Conservation (phyloP, 2,329 filamentous ascomycete genomes). For the Paecilomyces fulvus region DNA sequence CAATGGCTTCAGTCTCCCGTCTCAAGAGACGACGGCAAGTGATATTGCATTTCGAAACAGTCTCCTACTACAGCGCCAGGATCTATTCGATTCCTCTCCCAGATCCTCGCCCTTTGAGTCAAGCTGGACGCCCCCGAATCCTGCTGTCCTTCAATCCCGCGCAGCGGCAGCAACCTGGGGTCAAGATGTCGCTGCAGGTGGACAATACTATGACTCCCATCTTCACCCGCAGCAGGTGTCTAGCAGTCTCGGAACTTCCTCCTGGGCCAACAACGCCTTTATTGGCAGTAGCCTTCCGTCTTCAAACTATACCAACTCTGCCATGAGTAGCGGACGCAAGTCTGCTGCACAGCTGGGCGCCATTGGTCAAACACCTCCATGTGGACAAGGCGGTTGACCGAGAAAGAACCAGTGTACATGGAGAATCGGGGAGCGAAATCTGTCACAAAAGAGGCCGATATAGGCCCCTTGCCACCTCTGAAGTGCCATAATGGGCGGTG, state of each 20-base stretch:
- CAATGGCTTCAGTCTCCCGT: slow-evolving; percentile 11
- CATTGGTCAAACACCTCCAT: slow-evolving; percentile 41
- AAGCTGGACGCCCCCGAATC: slow-evolving; percentile 12
- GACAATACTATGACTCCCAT: slow-evolving; percentile 2
- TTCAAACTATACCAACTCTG: slow-evolving; percentile 11
- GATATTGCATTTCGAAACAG: slow-evolving; percentile 21
- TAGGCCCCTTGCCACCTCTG: neutral
- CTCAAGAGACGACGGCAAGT: slow-evolving; percentile 17
- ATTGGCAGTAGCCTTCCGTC: slow-evolving; percentile 22
- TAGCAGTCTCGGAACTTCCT: slow-evolving; percentile 18
- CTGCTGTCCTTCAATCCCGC: slow-evolving; percentile 8
- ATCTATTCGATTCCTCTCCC: slow-evolving; percentile 1
- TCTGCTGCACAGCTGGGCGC: slow-evolving; percentile 26
- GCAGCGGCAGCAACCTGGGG: slow-evolving; percentile 17
- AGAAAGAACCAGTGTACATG: neutral
- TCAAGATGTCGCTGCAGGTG: slow-evolving; percentile 7
- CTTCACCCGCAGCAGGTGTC: slow-evolving; percentile 17
- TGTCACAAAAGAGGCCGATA: neutral
- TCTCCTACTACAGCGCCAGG: slow-evolving; percentile 16
- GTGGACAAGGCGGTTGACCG: slow-evolving; percentile 41
- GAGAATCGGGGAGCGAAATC: neutral
- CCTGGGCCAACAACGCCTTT: slow-evolving; percentile 31
- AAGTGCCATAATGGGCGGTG: neutral
- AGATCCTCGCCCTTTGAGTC: slow-evolving; percentile 16
- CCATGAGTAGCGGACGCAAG: slow-evolving; percentile 17